These are phyloP conservation scores for Staphylotrichum tortipilum DNA, from an alignment of 495 filamentous ascomycete species.

Conservation along the genomic window DNA sequence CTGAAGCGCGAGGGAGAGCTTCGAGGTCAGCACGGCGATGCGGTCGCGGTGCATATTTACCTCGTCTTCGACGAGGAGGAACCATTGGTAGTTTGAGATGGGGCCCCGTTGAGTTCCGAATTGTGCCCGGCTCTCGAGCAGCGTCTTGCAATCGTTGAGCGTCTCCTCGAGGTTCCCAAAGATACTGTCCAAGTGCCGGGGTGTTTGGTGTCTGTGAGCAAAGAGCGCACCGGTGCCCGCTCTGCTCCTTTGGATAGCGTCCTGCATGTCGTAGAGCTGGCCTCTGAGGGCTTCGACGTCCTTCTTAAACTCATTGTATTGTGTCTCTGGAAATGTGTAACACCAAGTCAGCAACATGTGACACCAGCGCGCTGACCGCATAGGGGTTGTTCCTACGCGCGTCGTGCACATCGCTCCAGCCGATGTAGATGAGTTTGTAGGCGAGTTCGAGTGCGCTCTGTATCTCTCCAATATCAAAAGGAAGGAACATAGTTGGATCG, in stretches of 20 bases:
- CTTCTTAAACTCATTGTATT: slow-evolving; percentile 6
- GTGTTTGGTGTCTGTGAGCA: not conserved
- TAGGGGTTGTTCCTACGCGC: not conserved
- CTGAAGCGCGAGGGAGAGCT: slow-evolving; percentile 3
- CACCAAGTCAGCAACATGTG: not conserved
- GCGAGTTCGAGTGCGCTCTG: not conserved
- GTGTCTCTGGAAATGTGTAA: not conserved
- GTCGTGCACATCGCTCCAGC: not conserved
- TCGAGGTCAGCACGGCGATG: slow-evolving; percentile 10
- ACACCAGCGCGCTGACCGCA: not conserved
- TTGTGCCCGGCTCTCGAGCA: not conserved
- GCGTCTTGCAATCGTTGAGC: slow-evolving; percentile 5
- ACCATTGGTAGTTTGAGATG: slow-evolving; percentile 8
- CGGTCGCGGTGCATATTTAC: slow-evolving; percentile 12
- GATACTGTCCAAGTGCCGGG: not conserved
- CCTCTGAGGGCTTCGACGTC: slow-evolving; percentile 1
- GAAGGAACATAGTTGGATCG: slow-evolving; percentile 3
- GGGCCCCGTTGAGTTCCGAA: slow-evolving; percentile 1
- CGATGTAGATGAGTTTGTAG: slow-evolving; percentile 4
- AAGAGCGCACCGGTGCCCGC: not conserved
- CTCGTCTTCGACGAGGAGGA: slow-evolving; percentile 12
- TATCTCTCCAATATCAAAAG: slow-evolving; percentile 4
- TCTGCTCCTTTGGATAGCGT: not conserved
- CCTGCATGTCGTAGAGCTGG: not conserved
- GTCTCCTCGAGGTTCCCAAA: slow-evolving; percentile 2